phyloP scores from a whole-genome alignment of 345 rosid species.

The Anacardium occidentale region DNA sequence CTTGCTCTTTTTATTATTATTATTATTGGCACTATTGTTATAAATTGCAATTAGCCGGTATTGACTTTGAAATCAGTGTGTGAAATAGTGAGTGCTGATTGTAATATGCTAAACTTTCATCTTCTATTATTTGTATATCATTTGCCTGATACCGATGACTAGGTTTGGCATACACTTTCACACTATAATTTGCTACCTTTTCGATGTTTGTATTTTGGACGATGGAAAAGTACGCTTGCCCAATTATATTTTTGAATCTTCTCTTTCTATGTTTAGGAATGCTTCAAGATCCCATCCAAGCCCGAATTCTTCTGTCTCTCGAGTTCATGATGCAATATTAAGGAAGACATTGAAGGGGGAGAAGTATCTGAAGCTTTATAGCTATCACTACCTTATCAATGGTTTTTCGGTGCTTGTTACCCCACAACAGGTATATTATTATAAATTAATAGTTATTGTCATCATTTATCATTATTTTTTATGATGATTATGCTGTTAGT shows the following conservation, averaged over 20 bases:
- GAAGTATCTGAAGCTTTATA: conserved; percentile 86
- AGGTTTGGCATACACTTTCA: conserved; percentile 1
- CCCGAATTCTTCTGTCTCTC: conserved; percentile 45
- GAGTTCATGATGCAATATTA: conserved; percentile 80
- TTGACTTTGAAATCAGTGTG: neutral
- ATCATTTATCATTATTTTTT: conserved; percentile 24
- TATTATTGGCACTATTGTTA: neutral
- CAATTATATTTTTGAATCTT: conserved; percentile 21
- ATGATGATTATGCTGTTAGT: conserved; percentile 29
- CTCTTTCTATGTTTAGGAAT: conserved; percentile 41
- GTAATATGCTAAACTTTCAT: neutral
- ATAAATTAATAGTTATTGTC: conserved; percentile 14
- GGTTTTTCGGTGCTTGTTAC: conserved; percentile 88
- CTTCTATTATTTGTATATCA: conserved; percentile 22
- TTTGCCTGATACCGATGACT: conserved; percentile 17
- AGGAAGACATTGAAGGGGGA: conserved; percentile 64
- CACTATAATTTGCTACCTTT: conserved; percentile 1
- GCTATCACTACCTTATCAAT: conserved; percentile 91
- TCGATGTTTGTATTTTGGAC: neutral
- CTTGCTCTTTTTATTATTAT: neutral
- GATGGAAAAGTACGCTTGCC: neutral
- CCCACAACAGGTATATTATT: conserved; percentile 64
- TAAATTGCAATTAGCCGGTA: neutral
- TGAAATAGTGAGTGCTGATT: neutral
- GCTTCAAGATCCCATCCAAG: conserved; percentile 41